phyloP scores from a whole-genome alignment of 345 rosid genomes.

The Euphorbia tirucalli region DNA sequence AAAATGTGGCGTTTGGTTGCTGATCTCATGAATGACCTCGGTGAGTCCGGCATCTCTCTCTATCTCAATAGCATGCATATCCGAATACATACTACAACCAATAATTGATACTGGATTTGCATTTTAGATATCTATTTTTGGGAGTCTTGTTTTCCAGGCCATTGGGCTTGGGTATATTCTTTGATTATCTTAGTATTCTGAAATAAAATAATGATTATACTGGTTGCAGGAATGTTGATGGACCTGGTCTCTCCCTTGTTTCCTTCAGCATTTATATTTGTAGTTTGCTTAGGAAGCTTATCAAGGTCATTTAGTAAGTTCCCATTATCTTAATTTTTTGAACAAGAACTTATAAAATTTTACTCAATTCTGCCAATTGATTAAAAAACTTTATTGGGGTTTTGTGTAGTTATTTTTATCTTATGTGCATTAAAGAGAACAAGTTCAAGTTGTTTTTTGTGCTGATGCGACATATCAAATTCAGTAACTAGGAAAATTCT shows the following conservation, averaged over 20 bases:
- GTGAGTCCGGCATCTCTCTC: constrained; percentile 37
- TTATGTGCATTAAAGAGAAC: background rate
- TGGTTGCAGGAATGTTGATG: constrained; percentile 90
- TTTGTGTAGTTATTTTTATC: background rate
- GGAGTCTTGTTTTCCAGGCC: background rate
- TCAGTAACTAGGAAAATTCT: background rate
- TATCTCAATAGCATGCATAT: background rate
- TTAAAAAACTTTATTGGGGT: constrained; percentile 1
- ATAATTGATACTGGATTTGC: background rate
- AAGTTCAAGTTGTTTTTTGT: background rate
- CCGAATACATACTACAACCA: background rate
- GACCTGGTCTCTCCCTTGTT: constrained; percentile 89
- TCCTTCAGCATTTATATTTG: constrained; percentile 83
- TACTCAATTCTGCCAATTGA: background rate
- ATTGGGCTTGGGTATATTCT: background rate
- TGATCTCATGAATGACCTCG: constrained; percentile 92
- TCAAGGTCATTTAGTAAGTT: constrained; percentile 93
- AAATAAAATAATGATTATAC: constrained; percentile 1
- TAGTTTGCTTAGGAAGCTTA: constrained; percentile 92
- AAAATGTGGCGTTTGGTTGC: constrained; percentile 98
- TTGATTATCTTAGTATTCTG: background rate
- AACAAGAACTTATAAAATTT: background rate
- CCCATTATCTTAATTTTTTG: background rate
- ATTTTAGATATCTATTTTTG: background rate
- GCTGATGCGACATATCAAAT: constrained; percentile 1